A percentile compares a stretch with the other conserved stretches of the same genome.
These are phyloP conservation scores for Hansenula lynferdii DNA, from an alignment of 1,139 yeast species.

Conservation along the genomic window DNA sequence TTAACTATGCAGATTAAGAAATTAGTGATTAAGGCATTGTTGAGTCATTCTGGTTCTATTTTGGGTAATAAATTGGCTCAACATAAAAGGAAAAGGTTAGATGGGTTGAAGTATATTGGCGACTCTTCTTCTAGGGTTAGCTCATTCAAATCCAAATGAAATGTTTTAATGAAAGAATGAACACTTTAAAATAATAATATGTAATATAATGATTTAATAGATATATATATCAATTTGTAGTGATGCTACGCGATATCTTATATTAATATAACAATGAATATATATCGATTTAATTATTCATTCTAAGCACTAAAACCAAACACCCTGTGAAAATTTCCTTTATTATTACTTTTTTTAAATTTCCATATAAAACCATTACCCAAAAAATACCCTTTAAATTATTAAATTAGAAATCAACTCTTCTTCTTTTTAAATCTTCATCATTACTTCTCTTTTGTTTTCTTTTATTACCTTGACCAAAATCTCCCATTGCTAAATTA, in stretches of 20 bases:
- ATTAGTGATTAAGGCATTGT: constrained; percentile 43
- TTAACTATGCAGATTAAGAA: constrained; percentile 48
- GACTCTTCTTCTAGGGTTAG: constrained; percentile 18
- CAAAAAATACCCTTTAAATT: background rate
- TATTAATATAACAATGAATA: too few species aligned
- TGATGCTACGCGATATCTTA: too few species aligned
- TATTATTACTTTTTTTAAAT: too few species aligned
- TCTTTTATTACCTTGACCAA: constrained; percentile 23
- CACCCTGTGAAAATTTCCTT: too few species aligned
- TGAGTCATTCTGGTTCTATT: constrained; percentile 56
- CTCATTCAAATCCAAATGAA: constrained; percentile 11
- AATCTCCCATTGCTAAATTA: constrained; percentile 61
- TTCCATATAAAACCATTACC: constrained; percentile 12
- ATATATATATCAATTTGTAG: too few species aligned
- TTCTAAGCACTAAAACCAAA: too few species aligned
- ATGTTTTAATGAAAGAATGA: background rate
- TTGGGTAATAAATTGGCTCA: constrained; percentile 46
- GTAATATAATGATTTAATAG: too few species aligned
- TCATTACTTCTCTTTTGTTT: constrained; percentile 17
- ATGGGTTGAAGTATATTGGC: constrained; percentile 15
- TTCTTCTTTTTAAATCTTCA: constrained; percentile 20
- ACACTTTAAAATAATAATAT: too few species aligned
- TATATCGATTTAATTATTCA: too few species aligned
- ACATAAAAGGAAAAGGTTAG: constrained; percentile 9
- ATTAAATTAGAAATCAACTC: constrained; percentile 12